Conservation (phyloP, 2,329 filamentous ascomycete genomes). For the Trichoderma sp. region DNA sequence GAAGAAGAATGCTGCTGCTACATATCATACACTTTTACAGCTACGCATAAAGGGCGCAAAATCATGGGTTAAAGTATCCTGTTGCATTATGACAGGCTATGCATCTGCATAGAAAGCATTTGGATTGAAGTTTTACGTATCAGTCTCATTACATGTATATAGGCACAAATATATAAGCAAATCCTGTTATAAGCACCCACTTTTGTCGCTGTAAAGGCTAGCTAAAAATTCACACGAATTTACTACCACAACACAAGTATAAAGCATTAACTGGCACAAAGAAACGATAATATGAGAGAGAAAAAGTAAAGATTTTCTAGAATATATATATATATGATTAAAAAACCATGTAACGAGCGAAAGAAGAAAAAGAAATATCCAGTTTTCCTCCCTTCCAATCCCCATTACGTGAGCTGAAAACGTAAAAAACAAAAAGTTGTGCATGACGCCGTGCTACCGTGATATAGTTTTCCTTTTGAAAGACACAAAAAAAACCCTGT, state of each 20-base stretch:
- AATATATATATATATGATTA: constrained; percentile 5
- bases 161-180: neutral
- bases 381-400: neutral
- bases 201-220: neutral
- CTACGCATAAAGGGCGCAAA: neutral
- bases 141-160: neutral
- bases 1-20: neutral
- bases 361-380: neutral
- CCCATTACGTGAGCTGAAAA: constrained; percentile 7
- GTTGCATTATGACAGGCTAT: neutral
- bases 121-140: neutral
- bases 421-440: neutral
- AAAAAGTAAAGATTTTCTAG: neutral
- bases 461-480: constrained; percentile 19
- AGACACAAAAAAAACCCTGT: constrained; percentile 18
- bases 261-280: neutral
- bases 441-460: constrained; percentile 19
- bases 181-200: neutral
- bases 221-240: neutral
- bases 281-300: neutral
- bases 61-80: neutral
- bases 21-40: neutral
- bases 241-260: neutral
- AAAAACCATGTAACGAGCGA: neutral
- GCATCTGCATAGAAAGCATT: neutral